Evolutionary conservation across 2,329 filamentous ascomycete species (phyloP), one percentile per base, ranked within the genome.

Genomic region (Nothomitra cinnamomea): DNA sequence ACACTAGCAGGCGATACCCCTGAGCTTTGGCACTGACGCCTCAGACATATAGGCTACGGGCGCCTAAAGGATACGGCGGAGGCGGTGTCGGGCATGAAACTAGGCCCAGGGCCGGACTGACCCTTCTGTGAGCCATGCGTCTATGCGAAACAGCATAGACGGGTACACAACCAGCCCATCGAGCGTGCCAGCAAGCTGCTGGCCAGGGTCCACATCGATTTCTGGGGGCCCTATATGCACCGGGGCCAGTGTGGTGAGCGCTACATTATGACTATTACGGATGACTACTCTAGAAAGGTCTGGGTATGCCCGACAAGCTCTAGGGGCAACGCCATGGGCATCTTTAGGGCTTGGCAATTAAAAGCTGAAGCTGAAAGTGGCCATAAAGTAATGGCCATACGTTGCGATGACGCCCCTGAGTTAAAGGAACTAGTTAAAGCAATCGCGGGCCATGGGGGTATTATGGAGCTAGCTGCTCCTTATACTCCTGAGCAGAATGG

Each of bases 251-350:
- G n/a, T 4, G 49, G 49, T 24, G 36, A 51, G n/a, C 25, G 49
- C 17, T 53, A 53, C 19, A 32, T 53, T 19, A 12, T 53, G 10
- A 53, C 51, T 13, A 38, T 53, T 24, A 41, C 38, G 13, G 51
- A 53, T 21, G 40, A 53, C 22, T 22, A 52, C 19, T 38, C 36
- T 12, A 22, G 51, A 12, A n/a, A n/a, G n/a, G n/a, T n/a, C n/a
- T n/a, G n/a, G n/a, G n/a, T n/a, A n/a, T n/a, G n/a, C n/a, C n/a
- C 38, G 3, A 42, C 38, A 7, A 42, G 17, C 3, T 10, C 2
- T 1, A 52, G 8, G 32, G 45, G 36, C 22, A 41, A 45, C 22
- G 43, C 21, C 8, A 47, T 17, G 5, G 28, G 22, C 8, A 47
- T 47, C 7, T 47, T 47, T 10, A 8, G 19, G 1, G 12, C 1